Percentiles rank a stretch among this genome's conserved stretches.
Conservation (phyloP, 805 yeast genomes). For the Geotrichum ghanense region DNA sequence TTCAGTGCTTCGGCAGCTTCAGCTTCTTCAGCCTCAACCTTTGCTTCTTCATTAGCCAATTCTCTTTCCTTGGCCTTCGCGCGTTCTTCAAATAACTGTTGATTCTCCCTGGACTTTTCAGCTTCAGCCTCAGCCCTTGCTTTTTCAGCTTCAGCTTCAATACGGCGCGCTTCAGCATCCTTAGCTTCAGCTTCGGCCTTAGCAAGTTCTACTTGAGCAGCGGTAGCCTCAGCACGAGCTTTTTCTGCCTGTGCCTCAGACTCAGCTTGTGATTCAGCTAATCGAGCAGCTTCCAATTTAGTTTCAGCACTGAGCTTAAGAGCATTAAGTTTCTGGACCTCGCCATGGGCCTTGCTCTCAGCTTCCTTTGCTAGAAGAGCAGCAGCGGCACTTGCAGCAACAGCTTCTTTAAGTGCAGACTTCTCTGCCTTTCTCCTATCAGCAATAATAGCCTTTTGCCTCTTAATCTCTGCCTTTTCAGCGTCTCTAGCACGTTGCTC, state of each 20-base stretch:
- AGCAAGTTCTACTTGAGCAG: conserved; percentile 6
- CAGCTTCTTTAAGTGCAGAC: background rate
- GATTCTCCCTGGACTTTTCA: conserved; percentile 5
- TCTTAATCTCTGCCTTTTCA: conserved; percentile 14
- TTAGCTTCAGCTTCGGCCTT: conserved; percentile 6
- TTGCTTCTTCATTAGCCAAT: conserved; percentile 11
- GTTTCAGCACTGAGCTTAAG: conserved; percentile 6
- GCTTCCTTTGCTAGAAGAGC: conserved; percentile 2
- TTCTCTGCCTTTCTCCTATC: conserved; percentile 3
- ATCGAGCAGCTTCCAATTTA: conserved; percentile 2
- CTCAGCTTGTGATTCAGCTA: conserved; percentile 8
- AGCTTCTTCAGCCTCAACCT: conserved; percentile 8
- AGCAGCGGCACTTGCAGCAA: conserved; percentile 2
- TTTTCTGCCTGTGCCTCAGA: conserved; percentile 18
- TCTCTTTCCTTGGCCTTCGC: conserved; percentile 13
- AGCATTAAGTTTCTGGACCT: conserved; percentile 14
- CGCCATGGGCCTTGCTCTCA: conserved; percentile 17
- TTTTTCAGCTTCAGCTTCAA: conserved; percentile 5
- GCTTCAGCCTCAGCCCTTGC: conserved; percentile 6
- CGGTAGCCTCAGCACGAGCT: conserved; percentile 7
- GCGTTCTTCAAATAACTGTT: conserved; percentile 6
- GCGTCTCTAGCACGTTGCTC: conserved; percentile 13
- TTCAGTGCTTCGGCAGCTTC: conserved; percentile 6
- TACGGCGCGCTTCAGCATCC: conserved; percentile 6
- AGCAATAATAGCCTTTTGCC: conserved; percentile 17